These are phyloP conservation scores for Podila clonocystis DNA, from an alignment of 192 early-diverging fungal genomes.

Conservation along the genomic window DNA sequence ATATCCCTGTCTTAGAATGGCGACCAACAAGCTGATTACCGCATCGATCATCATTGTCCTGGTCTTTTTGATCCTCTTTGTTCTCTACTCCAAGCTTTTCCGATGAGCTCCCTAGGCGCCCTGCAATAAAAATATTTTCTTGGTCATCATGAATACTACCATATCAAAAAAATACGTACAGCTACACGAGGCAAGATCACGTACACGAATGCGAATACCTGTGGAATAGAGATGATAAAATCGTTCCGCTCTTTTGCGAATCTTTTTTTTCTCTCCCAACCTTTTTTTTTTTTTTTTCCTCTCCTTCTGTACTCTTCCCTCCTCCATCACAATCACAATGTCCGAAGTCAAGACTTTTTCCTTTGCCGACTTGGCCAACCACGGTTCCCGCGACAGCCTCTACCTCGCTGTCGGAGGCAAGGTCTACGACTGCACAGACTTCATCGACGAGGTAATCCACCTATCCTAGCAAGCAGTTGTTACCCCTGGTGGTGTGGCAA, in stretches of 20 bases:
- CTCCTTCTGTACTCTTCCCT: neutral
- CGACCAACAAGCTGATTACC: conserved; percentile 89
- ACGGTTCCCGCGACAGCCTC: conserved; percentile 77
- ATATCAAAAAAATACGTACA: too few relatives aligned
- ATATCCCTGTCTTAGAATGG: conserved; percentile 67
- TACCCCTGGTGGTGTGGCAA: too few relatives aligned
- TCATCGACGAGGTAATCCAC: conserved; percentile 75
- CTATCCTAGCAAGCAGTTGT: neutral
- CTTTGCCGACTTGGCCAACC: conserved; percentile 73
- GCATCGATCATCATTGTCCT: conserved; percentile 86
- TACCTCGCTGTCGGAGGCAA: conserved; percentile 85
- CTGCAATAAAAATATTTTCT: too few relatives aligned
- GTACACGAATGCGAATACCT: too few relatives aligned
- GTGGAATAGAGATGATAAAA: too few relatives aligned
- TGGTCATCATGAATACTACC: too few relatives aligned
- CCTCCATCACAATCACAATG: conserved; percentile 41
- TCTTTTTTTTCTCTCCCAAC: conserved; percentile 22
- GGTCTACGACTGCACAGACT: conserved; percentile 83
- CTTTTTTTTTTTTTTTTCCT: conserved; percentile 2
- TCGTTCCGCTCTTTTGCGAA: neutral
- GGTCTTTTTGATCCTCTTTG: conserved; percentile 82
- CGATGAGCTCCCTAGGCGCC: neutral
- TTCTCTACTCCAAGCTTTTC: conserved; percentile 83
- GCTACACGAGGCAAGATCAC: too few relatives aligned
- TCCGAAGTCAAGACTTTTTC: conserved; percentile 66